Evolutionary conservation across 345 rosid species (phyloP), one percentile per base, ranked within the genome.

Genomic region (Populus deltoides): DNA sequence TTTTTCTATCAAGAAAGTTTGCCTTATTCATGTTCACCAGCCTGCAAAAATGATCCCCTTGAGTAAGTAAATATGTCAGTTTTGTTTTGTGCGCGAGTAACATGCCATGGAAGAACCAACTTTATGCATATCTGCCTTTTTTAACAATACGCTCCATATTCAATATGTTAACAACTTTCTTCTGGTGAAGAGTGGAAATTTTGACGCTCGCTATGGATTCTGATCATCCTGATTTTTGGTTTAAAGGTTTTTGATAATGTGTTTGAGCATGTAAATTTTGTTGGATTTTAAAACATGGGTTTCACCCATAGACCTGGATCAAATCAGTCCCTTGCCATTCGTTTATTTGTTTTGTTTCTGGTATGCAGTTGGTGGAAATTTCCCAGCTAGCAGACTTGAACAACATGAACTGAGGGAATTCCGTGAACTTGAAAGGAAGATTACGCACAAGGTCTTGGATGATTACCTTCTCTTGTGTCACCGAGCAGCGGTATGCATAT

Each of bases 21-120:
- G 97, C 80, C 57, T 95, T 66, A 18, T 92, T 66, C 92, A 89
- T 78, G 97, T 95, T 78, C 91, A 92, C 71, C 90, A 85, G 41
- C 98, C 92, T 0, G 83, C 94, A 2, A 83, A 82, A 80, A 81
- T 84, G 87, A 92, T 95, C 25, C 92, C 92, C 47, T 59, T 86
- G 35, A 67, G 96, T 92, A 89, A 83, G 97, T 87, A 67, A 13
- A 15, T 4, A 6, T 67, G 7, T 16, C 53, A 61, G 22, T 61
- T 38, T 66, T 25, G 63, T 61, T 63, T 63, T 15, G 24, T 53
- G n/a, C 24, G 15, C 15, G 17, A 13, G 15, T 47, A 0, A 0
- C 45, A 41, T 41, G 45, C 13, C 13, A 41, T 10, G 45, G 45
- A 41, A 41, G 45, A 41, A 41, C 45, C 45, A 41, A 12, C 45